Evolutionary conservation across 306 rosid species (phyloP).

Genomic region (Cucumis hystrix): DNA sequence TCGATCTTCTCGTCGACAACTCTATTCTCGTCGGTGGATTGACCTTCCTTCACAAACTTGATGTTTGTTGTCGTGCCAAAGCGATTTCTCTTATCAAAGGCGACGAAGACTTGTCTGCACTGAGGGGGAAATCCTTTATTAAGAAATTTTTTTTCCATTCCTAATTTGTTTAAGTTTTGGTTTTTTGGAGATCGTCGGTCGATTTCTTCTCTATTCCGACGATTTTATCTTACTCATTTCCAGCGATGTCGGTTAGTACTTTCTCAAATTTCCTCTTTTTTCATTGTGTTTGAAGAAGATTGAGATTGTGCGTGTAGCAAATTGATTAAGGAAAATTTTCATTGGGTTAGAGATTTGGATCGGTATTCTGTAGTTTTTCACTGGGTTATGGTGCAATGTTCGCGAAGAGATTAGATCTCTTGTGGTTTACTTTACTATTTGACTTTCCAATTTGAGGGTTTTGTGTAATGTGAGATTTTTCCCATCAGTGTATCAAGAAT

Average conservation of each 20-base stretch:
- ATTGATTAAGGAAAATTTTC: neutral
- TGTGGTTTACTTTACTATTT: too few relatives aligned
- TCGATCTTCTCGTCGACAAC: conserved; percentile 31
- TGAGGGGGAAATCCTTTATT: neutral
- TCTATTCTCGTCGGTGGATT: conserved; percentile 25
- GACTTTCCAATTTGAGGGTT: too few relatives aligned
- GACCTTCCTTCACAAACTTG: conserved; percentile 57
- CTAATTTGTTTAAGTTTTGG: neutral
- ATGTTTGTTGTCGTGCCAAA: conserved; percentile 11
- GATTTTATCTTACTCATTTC: neutral
- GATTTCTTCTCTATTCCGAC: neutral
- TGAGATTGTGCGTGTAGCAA: neutral
- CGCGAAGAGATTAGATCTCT: too few relatives aligned
- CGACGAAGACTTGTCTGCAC: neutral
- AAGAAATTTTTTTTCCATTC: neutral
- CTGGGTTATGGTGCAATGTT: neutral
- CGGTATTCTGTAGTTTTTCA: neutral
- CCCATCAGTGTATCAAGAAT: too few relatives aligned
- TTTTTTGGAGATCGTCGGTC: neutral
- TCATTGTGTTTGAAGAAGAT: neutral
- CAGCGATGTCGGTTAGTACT: conserved; percentile 5
- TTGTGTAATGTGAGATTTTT: too few relatives aligned
- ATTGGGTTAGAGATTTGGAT: neutral
- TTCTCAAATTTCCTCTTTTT: neutral
- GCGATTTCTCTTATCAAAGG: neutral